A percentile compares a stretch with the other conserved stretches of the same genome.
These are phyloP conservation scores for Boletus insuetus DNA, from an alignment of 768 basidiomycete species.

Conservation along the genomic window DNA sequence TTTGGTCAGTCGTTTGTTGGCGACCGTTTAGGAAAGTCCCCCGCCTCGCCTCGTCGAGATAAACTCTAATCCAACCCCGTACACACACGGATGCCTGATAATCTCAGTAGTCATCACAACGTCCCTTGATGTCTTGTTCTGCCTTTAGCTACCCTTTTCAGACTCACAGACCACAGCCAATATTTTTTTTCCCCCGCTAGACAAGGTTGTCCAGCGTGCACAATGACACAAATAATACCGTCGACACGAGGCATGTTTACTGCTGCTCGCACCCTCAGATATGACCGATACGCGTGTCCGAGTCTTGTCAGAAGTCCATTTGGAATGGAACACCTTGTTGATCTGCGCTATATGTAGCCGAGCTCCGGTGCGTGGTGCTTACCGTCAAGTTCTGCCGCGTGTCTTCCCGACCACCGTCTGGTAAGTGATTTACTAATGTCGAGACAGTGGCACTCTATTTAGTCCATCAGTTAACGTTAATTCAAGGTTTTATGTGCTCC, in stretches of 20 bases:
- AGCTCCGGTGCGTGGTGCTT: conserved; percentile 9
- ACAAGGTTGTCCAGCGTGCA: conserved; percentile 16
- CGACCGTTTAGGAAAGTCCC: conserved; percentile 28
- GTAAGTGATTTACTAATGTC: conserved; percentile 1
- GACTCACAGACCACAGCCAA: neutral
- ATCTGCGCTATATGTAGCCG: conserved; percentile 8
- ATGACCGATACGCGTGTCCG: conserved; percentile 21
- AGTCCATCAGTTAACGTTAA: neutral
- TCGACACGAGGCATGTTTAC: conserved; percentile 21
- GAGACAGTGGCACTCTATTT: neutral
- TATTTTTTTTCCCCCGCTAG: conserved; percentile 2
- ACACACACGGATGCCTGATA: conserved; percentile 9
- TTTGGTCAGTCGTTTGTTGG: conserved; percentile 37
- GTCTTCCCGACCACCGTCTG: neutral
- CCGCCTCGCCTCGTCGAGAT: conserved; percentile 12
- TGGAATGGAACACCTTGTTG: conserved; percentile 24
- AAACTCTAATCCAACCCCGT: conserved; percentile 18
- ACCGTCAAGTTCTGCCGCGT: conserved; percentile 1
- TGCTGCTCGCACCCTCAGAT: neutral
- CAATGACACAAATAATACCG: conserved; percentile 17
- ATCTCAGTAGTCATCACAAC: conserved; percentile 31
- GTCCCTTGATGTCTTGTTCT: conserved; percentile 29
- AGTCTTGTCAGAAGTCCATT: conserved; percentile 21
- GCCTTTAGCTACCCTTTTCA: conserved; percentile 17
- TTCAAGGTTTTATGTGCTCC: conserved; percentile 7